phyloP scores from a whole-genome alignment of 208 protist species.

The Strigomonas galati region DNA sequence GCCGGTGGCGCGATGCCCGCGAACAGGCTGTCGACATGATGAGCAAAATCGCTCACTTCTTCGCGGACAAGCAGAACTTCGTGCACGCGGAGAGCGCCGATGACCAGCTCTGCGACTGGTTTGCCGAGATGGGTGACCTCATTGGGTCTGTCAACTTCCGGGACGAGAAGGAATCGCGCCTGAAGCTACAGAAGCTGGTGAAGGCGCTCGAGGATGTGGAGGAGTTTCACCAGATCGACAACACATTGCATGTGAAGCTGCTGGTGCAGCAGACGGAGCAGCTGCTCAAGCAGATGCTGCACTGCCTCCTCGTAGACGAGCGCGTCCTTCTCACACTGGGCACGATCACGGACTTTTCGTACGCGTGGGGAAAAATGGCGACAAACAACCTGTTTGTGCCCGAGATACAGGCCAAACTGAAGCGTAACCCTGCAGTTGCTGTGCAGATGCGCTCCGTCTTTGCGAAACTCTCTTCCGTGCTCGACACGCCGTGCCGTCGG shows the following conservation, averaged over 20 bases:
- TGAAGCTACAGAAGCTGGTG: slow-evolving; percentile 96
- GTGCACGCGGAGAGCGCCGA: slow-evolving; percentile 63
- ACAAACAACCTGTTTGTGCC: slow-evolving; percentile 80
- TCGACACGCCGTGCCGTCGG: slow-evolving; percentile 94
- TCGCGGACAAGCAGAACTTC: slow-evolving; percentile 86
- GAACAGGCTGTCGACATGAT: slow-evolving; percentile 56
- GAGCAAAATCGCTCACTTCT: slow-evolving; percentile 88
- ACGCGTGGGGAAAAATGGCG: slow-evolving; percentile 95
- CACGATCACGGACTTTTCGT: slow-evolving; percentile 94
- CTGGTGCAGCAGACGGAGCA: slow-evolving; percentile 89
- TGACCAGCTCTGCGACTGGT: slow-evolving; percentile 93
- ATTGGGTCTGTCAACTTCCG: slow-evolving; percentile 34
- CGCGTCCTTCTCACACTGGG: slow-evolving; percentile 84
- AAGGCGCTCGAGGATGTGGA: slow-evolving; percentile 96
- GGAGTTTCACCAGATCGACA: slow-evolving; percentile 93
- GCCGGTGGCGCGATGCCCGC: slow-evolving; percentile 86
- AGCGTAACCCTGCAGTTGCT: slow-evolving; percentile 82
- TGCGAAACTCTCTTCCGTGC: slow-evolving; percentile 95
- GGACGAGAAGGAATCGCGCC: slow-evolving; percentile 75
- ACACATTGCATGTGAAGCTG: slow-evolving; percentile 88
- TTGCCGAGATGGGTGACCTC: slow-evolving; percentile 79
- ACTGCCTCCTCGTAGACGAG: slow-evolving; percentile 93
- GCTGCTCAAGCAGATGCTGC: slow-evolving; percentile 92
- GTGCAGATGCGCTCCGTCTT: slow-evolving; percentile 96
- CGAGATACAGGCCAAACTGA: slow-evolving; percentile 94